phyloP scores from a whole-genome alignment of 176 grass and related monocot species.

The Rhynchospora breviuscula region DNA sequence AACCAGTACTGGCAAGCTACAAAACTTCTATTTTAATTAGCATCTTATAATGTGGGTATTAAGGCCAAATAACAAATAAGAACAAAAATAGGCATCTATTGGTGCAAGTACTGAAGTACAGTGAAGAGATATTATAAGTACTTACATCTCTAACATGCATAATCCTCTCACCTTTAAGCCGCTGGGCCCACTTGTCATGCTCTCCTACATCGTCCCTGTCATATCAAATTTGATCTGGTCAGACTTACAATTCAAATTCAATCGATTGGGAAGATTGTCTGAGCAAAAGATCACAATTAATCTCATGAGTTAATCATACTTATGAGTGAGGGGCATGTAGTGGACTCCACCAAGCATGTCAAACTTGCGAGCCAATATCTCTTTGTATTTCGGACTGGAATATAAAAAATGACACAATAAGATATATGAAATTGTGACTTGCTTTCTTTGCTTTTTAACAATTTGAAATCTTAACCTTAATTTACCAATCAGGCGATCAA shows the following conservation, averaged over 20 bases:
- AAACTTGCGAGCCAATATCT: conserved; percentile 39
- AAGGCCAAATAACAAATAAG: neutral
- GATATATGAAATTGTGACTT: neutral
- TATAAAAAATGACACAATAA: conserved; percentile 1
- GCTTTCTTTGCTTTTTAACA: neutral
- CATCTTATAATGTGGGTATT: neutral
- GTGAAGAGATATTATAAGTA: neutral
- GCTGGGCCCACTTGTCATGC: conserved; percentile 69
- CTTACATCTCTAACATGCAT: conserved; percentile 75
- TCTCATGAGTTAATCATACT: conserved; percentile 33
- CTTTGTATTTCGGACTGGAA: conserved; percentile 64
- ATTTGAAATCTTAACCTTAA: conserved; percentile 23
- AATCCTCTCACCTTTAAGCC: conserved; percentile 64
- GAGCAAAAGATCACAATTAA: conserved; percentile 7
- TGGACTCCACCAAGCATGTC: conserved; percentile 63
- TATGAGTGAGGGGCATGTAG: conserved; percentile 84
- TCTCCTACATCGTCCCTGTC: conserved; percentile 78
- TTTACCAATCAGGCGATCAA: conserved; percentile 34
- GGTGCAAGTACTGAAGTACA: no score
- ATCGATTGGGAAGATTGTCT: neutral
- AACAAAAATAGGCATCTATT: neutral
- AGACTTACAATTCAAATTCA: neutral
- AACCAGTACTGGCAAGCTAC: neutral
- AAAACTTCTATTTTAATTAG: neutral
- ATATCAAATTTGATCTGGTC: neutral